phyloP scores from a whole-genome alignment of 208 protist species.

The Tritrichomonas foetus region DNA sequence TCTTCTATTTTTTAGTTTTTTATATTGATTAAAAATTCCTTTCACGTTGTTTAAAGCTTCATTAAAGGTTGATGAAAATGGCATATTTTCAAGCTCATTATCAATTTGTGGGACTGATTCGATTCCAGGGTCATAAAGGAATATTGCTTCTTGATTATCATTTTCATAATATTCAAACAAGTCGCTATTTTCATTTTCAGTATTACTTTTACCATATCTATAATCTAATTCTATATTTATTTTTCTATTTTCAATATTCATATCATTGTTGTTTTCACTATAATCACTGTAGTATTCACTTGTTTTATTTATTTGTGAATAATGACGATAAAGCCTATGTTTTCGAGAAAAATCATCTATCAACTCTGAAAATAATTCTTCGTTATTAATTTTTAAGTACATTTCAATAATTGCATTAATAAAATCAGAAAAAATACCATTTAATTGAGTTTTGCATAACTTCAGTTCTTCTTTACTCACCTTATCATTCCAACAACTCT shows the following conservation, averaged over 20 bases:
- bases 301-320: not conserved
- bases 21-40: not conserved
- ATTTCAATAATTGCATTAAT: not conserved
- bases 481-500: no score
- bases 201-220: not conserved
- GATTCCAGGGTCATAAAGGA: not conserved
- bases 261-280: not conserved
- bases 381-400: no score
- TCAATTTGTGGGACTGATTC: not conserved
- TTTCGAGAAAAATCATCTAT: not conserved
- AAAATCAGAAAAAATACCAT: not conserved
- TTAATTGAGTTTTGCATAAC: not conserved
- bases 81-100: not conserved
- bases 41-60: not conserved
- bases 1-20: conserved; percentile 2
- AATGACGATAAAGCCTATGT: not conserved
- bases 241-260: not conserved
- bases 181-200: not conserved
- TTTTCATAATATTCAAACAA: no score
- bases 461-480: no score
- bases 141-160: not conserved
- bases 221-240: not conserved
- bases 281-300: not conserved
- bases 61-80: not conserved
- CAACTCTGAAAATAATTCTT: not conserved